Conservation (phyloP, 1,284 basidiomycete species). For the Clitocybe nebularis region DNA sequence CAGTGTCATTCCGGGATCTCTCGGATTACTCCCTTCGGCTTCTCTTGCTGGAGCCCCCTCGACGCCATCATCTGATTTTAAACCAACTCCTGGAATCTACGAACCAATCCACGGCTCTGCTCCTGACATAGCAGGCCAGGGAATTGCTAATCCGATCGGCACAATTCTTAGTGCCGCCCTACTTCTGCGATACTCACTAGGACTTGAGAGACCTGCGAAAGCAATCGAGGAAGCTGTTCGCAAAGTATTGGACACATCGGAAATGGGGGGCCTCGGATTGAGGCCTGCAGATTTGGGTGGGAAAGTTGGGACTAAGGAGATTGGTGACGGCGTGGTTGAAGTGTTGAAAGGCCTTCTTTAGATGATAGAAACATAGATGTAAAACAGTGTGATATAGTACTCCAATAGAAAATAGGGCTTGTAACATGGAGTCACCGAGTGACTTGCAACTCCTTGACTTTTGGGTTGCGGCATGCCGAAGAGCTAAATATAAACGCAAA, state of each 20-base stretch:
- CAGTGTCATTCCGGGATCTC: constrained; percentile 96
- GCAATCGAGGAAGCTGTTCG: constrained; percentile 88
- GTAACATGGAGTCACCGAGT: too few relatives aligned
- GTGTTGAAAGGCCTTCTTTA: constrained; percentile 66
- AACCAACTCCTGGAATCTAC: constrained; percentile 83
- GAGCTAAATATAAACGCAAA: too few relatives aligned
- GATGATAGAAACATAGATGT: constrained; percentile 7
- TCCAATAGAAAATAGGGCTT: too few relatives aligned
- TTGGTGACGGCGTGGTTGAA: constrained; percentile 85
- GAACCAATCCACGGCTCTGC: constrained; percentile 97
- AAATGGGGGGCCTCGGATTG: constrained; percentile 73
- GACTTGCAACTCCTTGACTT: too few relatives aligned
- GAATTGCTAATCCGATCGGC: constrained; percentile 96
- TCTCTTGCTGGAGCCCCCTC: constrained; percentile 91
- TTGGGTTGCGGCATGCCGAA: too few relatives aligned
- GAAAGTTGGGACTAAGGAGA: constrained; percentile 65
- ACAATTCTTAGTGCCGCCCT: constrained; percentile 96
- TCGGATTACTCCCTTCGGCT: constrained; percentile 94
- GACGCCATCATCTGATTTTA: constrained; percentile 65
- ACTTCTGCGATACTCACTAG: constrained; percentile 93
- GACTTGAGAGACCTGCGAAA: constrained; percentile 77
- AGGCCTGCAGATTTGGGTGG: constrained; percentile 91
- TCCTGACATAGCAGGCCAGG: constrained; percentile 93
- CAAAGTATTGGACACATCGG: constrained; percentile 78
- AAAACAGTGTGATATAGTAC: not conserved